Evolutionary conservation across 805 yeast genomes (phyloP).

Genomic region (Nakazawaea populi): DNA sequence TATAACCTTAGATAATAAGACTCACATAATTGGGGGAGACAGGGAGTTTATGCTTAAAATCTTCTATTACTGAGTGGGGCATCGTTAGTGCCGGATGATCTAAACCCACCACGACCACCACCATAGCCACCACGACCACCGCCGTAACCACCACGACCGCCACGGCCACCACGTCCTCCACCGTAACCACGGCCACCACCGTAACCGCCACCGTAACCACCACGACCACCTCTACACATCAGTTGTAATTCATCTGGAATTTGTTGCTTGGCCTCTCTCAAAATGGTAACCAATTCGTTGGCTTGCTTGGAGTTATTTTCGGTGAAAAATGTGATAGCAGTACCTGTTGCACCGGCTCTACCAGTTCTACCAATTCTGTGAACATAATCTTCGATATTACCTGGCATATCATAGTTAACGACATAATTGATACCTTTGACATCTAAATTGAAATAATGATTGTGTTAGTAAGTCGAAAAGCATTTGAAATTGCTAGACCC

Average conservation of each 20-base stretch:
- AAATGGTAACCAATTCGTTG: slow-evolving; percentile 79
- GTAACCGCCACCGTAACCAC: slow-evolving; percentile 46
- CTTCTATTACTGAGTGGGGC: slow-evolving; percentile 44
- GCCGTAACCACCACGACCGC: slow-evolving; percentile 34
- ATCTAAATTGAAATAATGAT: slow-evolving; percentile 43
- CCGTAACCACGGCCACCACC: slow-evolving; percentile 54
- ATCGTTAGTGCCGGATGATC: slow-evolving; percentile 38
- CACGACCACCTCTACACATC: slow-evolving; percentile 70
- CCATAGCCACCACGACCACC: slow-evolving; percentile 20
- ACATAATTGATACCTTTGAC: slow-evolving; percentile 96
- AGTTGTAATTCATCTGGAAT: slow-evolving; percentile 75
- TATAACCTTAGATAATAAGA: neutral
- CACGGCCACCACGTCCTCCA: slow-evolving; percentile 42
- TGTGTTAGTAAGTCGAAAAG: slow-evolving; percentile 1
- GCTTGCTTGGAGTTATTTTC: slow-evolving; percentile 84
- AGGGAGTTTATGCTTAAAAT: slow-evolving; percentile 18
- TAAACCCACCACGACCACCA: slow-evolving; percentile 17
- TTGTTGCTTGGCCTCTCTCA: slow-evolving; percentile 92
- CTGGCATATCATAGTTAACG: slow-evolving; percentile 95
- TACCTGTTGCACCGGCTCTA: slow-evolving; percentile 96
- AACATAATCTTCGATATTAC: slow-evolving; percentile 96
- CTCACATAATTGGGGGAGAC: neutral
- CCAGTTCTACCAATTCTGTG: slow-evolving; percentile 99
- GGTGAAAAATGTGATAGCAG: slow-evolving; percentile 92
- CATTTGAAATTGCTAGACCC: too few relatives aligned